Conservation (phyloP, 78 protist genomes). For the Speleostelium caveatum region DNA sequence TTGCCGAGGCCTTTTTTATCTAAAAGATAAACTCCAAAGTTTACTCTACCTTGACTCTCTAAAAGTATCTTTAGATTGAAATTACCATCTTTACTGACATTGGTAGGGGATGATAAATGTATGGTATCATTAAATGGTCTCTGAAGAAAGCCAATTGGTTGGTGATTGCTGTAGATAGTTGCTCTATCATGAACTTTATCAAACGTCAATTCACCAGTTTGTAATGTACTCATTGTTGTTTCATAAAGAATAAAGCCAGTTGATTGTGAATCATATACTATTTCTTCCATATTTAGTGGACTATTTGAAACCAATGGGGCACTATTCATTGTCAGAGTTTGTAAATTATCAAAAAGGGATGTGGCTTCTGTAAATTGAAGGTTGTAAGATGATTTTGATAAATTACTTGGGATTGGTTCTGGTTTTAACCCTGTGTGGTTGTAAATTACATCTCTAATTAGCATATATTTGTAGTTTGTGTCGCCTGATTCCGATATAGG, state of each 20-base stretch:
- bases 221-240: slow-evolving; percentile 30
- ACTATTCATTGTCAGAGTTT: not conserved
- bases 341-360: slow-evolving; percentile 17
- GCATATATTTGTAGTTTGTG: too few relatives aligned
- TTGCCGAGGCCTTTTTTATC: slow-evolving; percentile 40
- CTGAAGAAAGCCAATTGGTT: slow-evolving; percentile 8
- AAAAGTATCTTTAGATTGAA: slow-evolving; percentile 28
- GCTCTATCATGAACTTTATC: slow-evolving; percentile 30
- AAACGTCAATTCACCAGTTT: not conserved
- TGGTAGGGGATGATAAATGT: not conserved
- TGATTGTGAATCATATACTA: not conserved
- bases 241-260: slow-evolving; percentile 66
- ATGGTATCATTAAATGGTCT: slow-evolving; percentile 22
- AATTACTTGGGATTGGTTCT: too few relatives aligned
- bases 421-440: too few relatives aligned
- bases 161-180: slow-evolving; percentile 18
- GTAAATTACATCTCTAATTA: too few relatives aligned
- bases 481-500: slow-evolving; percentile 82
- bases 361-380: slow-evolving; percentile 7
- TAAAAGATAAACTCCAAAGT: slow-evolving; percentile 22
- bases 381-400: too few relatives aligned
- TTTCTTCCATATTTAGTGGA: slow-evolving; percentile 24
- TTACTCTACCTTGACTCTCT: slow-evolving; percentile 61
- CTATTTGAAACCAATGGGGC: not conserved
- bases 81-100: slow-evolving; percentile 3